Base-by-base conservation (phyloP, 306 rosid genomes). In the Vigna angularis region DNA sequence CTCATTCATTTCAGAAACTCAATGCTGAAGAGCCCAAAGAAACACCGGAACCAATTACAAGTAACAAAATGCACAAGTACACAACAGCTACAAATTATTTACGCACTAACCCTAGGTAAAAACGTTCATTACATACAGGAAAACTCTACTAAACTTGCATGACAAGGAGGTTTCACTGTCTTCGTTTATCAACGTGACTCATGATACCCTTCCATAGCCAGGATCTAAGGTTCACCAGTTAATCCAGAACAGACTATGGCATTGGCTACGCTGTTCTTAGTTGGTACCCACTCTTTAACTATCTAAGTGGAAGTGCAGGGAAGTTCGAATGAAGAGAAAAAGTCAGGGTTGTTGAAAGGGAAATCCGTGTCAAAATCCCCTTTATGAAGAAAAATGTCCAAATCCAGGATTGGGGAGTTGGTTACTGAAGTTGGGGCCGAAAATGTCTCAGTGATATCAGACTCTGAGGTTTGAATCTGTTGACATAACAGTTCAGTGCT, bases 381-480 rank as follows among this genome's bases (percentile, higher is more conserved):
- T 53, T 83, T 59, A 0, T 83, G 83, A 22, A 86, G 83, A 7
- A 82, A 62, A 70, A 85, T 73, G 70, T 84, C 91, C 70, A 83
- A 86, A 49, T 83, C 86, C 58, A 75, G 72, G 36, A 89, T 82
- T 17, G 96, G 90, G 28, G 98, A 90, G 80, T 90, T 93, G 80
- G 89, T 53, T 67, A 70, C 92, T 4, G 97, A 93, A 78, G 85
- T 89, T 49, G 91, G 78, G 7, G 87, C 88, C 9, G 96, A 93
- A 44, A 87, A 50, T 24, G 81, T 90, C 78, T 89, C 93, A 50
- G 83, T 85, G 72, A 73, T 83, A 75, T 84, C 89, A 67, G 93
- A 87, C 36, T 90, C 97, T 48, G 90, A 80, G 76, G 86, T 76
- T 44, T 77, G 90, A 66, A 79, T 76, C 24, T 74, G 79, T 73